Percentiles rank a stretch among this genome's conserved stretches.
Conservation (phyloP, 2,329 filamentous ascomycete species). For the Colletotrichum liaoningense region DNA sequence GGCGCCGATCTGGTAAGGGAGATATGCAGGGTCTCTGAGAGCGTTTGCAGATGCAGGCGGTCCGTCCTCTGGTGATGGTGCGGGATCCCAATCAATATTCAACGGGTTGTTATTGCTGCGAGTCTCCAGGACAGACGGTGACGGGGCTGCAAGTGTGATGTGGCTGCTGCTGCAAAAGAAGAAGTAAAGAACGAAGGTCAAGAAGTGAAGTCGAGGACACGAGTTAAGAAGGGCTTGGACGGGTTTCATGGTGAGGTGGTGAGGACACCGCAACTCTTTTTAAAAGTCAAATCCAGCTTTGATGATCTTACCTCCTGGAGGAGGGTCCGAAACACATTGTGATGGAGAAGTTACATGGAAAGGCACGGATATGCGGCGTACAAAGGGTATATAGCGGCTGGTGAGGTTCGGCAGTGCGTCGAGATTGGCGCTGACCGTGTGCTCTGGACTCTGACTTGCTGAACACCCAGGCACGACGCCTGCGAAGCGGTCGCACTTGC, state of each 20-base stretch:
- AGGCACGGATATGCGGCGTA: conserved; percentile 54
- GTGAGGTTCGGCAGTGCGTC: conserved; percentile 59
- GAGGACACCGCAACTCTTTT: conserved; percentile 43
- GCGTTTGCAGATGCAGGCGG: conserved; percentile 69
- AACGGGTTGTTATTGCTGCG: conserved; percentile 49
- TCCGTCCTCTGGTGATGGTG: conserved; percentile 70
- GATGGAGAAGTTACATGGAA: conserved; percentile 59
- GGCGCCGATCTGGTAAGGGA: conserved; percentile 85
- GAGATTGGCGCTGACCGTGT: conserved; percentile 54
- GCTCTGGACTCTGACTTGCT: conserved; percentile 57
- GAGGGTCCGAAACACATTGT: conserved; percentile 63
- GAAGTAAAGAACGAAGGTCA: conserved; percentile 34
- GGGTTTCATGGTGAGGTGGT: conserved; percentile 57
- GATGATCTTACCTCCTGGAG: conserved; percentile 56
- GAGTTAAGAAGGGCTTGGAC: conserved; percentile 44
- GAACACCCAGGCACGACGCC: conserved; percentile 43
- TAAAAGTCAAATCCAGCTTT: conserved; percentile 41
- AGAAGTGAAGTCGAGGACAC: conserved; percentile 39
- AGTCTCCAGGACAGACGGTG: conserved; percentile 39
- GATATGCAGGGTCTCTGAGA: conserved; percentile 64
- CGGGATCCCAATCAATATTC: conserved; percentile 65
- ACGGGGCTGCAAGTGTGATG: conserved; percentile 44
- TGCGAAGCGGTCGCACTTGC: conserved; percentile 47
- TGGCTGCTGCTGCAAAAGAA: conserved; percentile 39
- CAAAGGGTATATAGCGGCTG: conserved; percentile 69